phyloP scores from a whole-genome alignment of 371 early-diverging fungal species.

The Rhizomucor pusillus region DNA sequence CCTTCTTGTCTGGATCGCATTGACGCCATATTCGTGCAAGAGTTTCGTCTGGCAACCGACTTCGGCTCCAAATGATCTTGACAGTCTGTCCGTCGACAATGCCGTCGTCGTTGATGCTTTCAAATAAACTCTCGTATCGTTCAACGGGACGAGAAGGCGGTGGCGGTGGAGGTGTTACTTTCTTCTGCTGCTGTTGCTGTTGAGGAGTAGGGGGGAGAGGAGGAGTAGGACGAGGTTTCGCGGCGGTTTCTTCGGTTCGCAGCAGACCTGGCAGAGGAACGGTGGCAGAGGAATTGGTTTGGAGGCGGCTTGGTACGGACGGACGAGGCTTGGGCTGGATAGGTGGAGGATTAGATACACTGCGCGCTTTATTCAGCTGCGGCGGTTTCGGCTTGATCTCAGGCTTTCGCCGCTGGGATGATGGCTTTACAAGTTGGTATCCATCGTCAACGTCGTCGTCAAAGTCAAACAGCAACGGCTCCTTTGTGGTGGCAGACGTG shows the following conservation, averaged over 20 bases:
- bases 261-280: too few relatives aligned
- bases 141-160: conserved; percentile 33
- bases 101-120: conserved; percentile 35
- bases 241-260: not conserved
- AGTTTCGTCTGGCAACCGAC: conserved; percentile 26
- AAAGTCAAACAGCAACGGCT: conserved; percentile 7
- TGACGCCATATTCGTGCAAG: conserved; percentile 43
- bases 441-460: conserved; percentile 27
- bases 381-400: not conserved
- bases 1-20: conserved; percentile 35
- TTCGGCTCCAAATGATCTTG: conserved; percentile 32
- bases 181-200: conserved; percentile 2
- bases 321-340: too few relatives aligned
- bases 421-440: conserved; percentile 43
- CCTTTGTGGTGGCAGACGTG: too few relatives aligned
- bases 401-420: conserved; percentile 25
- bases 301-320: too few relatives aligned
- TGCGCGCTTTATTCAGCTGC: too few relatives aligned
- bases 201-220: conserved; percentile 1
- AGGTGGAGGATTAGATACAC: conserved; percentile 3
- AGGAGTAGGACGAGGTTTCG: not conserved
- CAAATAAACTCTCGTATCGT: conserved; percentile 40
- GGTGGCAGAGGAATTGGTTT: conserved; percentile 11
- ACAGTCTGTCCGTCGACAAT: conserved; percentile 38
- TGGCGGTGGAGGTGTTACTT: conserved; percentile 32